Conservation (phyloP, 495 filamentous ascomycete genomes). For the Tuber aestivum region DNA sequence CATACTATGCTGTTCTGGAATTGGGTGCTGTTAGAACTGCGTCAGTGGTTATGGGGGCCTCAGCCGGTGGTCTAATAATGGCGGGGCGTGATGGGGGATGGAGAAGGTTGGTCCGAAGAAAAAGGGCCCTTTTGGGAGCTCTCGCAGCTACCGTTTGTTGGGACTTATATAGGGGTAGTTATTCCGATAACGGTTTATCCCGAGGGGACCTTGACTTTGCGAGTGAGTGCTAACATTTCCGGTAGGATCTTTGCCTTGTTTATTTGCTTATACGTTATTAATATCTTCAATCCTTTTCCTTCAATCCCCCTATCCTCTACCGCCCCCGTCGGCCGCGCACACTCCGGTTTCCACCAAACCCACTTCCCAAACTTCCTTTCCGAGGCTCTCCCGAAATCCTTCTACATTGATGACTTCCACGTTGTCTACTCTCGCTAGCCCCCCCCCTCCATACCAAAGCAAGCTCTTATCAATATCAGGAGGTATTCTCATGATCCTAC, state of each 20-base stretch:
- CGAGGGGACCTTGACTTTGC: neutral
- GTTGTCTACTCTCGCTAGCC: constrained; percentile 9
- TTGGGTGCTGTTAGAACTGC: constrained; percentile 35
- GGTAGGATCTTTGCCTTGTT: constrained; percentile 17
- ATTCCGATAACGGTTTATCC: constrained; percentile 16
- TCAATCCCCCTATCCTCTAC: constrained; percentile 23
- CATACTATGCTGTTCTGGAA: constrained; percentile 12
- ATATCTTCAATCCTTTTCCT: constrained; percentile 25
- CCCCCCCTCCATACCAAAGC: constrained; percentile 20
- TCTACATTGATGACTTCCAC: constrained; percentile 31
- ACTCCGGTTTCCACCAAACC: constrained; percentile 29
- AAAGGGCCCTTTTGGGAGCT: constrained; percentile 23
- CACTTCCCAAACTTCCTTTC: constrained; percentile 20
- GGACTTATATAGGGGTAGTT: constrained; percentile 31
- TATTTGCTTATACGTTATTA: constrained; percentile 24
- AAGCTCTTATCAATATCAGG: constrained; percentile 27
- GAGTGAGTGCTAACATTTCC: neutral
- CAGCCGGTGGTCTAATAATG: constrained; percentile 27
- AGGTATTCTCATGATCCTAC: neutral
- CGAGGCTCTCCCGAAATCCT: constrained; percentile 28
- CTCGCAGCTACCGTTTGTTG: constrained; percentile 21
- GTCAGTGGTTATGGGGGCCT: constrained; percentile 24
- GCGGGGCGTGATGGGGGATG: constrained; percentile 22
- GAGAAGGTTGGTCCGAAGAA: constrained; percentile 16
- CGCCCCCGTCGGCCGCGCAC: constrained; percentile 12